Evolutionary conservation across 78 protist species (phyloP).

Genomic region (Guillardia theta): DNA sequence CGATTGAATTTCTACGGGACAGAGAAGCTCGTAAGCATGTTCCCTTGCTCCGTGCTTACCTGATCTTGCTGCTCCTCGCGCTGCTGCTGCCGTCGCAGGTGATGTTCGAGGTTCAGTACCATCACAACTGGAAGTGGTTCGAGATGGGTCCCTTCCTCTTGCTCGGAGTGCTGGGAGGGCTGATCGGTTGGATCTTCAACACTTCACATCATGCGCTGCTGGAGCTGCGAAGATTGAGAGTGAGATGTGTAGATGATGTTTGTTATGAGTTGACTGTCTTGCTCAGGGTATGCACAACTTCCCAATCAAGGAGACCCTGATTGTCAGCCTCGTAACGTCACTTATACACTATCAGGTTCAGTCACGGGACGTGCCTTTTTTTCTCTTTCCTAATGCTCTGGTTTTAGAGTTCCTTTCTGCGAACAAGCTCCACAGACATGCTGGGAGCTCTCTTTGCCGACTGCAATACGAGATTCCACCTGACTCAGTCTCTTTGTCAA

Average conservation of each 20-base stretch:
- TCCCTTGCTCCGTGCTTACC: not conserved
- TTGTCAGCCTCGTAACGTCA: too few species aligned
- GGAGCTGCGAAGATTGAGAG: too few species aligned
- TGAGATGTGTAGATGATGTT: too few species aligned
- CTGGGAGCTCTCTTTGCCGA: not conserved
- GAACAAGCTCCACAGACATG: not conserved
- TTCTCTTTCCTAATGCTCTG: too few species aligned
- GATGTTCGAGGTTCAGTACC: slow-evolving; percentile 27
- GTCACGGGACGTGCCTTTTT: too few species aligned
- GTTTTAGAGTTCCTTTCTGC: too few species aligned
- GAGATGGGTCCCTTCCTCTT: slow-evolving; percentile 51
- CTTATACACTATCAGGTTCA: too few species aligned
- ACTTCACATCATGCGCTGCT: not conserved
- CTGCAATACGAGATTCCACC: too few species aligned
- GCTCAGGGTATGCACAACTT: too few species aligned
- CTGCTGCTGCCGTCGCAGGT: not conserved
- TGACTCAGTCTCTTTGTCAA: too few species aligned
- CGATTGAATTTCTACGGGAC: slow-evolving; percentile 15
- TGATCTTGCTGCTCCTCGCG: not conserved
- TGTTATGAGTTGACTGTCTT: too few species aligned
- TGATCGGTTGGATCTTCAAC: slow-evolving; percentile 40
- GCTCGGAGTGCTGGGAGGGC: slow-evolving; percentile 63
- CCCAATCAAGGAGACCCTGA: too few species aligned
- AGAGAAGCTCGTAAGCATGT: slow-evolving; percentile 1
- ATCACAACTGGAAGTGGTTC: slow-evolving; percentile 49